Conservation (phyloP, 805 yeast genomes). For the Jamesozyma piceae region DNA sequence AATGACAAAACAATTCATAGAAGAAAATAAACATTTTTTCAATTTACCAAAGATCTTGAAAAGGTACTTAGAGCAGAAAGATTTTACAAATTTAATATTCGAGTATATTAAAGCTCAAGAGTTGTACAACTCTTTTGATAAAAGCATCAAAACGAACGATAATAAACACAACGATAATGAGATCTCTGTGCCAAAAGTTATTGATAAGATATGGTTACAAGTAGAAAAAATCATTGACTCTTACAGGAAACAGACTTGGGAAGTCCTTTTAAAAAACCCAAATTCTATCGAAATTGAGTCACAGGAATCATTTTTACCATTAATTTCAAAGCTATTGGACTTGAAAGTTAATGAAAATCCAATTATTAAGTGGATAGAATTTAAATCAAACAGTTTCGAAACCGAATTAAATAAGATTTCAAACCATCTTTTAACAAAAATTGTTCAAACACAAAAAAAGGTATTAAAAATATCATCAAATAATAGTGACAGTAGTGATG, state of each 20-base stretch:
- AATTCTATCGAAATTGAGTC: slow-evolving; percentile 10
- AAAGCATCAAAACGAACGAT: slow-evolving; percentile 5
- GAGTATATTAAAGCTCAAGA: slow-evolving; percentile 47
- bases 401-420: slow-evolving; percentile 35
- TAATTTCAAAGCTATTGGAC: slow-evolving; percentile 49
- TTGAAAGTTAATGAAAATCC: slow-evolving; percentile 60
- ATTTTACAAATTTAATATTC: slow-evolving; percentile 48
- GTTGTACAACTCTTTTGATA: neutral
- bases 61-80: slow-evolving; percentile 37
- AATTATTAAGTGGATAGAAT: slow-evolving; percentile 49
- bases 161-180: slow-evolving; percentile 15
- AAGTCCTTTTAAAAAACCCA: slow-evolving; percentile 29
- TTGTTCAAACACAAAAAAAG: slow-evolving; percentile 33
- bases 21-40: slow-evolving; percentile 44
- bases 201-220: slow-evolving; percentile 46
- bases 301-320: slow-evolving; percentile 31
- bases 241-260: slow-evolving; percentile 50
- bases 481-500: slow-evolving; percentile 1
- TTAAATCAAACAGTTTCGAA: slow-evolving; percentile 37
- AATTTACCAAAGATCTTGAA: slow-evolving; percentile 46
- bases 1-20: slow-evolving; percentile 42
- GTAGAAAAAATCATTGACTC: slow-evolving; percentile 44
- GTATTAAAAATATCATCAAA: slow-evolving; percentile 24
- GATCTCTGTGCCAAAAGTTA: slow-evolving; percentile 25
- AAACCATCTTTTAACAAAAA: slow-evolving; percentile 33